Evolutionary conservation across 2,329 filamentous ascomycete genomes (phyloP).

Genomic region (Pseudogymnoascus sp.): DNA sequence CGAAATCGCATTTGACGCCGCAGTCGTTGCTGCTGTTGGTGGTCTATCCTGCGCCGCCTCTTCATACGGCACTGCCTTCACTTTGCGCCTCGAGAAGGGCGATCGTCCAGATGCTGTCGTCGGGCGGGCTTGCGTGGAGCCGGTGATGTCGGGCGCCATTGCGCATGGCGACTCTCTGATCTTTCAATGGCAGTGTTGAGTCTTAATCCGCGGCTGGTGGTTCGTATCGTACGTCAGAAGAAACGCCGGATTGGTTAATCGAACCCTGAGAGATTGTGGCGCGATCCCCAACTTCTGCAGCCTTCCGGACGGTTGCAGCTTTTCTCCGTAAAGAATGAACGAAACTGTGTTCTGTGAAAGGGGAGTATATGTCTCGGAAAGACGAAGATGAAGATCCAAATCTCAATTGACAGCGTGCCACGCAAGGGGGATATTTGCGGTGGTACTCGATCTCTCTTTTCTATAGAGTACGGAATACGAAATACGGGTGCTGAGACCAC

Average conservation of each 20-base stretch:
- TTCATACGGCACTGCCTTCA: slow-evolving; percentile 54
- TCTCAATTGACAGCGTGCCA: not conserved
- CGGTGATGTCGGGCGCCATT: slow-evolving; percentile 33
- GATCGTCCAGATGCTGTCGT: not conserved
- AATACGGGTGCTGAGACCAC: slow-evolving; percentile 5
- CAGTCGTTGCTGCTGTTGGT: slow-evolving; percentile 40
- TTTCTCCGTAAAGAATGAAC: not conserved
- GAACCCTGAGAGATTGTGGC: not conserved
- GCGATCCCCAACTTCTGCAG: not conserved
- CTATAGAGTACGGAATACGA: not conserved
- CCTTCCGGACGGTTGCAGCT: not conserved
- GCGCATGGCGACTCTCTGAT: not conserved
- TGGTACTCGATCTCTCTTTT: slow-evolving; percentile 7
- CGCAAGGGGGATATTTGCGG: not conserved
- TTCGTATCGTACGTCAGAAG: slow-evolving; percentile 5
- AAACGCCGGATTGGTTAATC: not conserved
- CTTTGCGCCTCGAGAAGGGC: slow-evolving; percentile 11
- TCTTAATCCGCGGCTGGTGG: not conserved
- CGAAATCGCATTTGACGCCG: slow-evolving; percentile 25
- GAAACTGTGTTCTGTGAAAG: not conserved
- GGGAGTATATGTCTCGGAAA: not conserved
- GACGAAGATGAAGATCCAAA: not conserved
- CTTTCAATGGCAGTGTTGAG: not conserved
- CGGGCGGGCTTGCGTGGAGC: slow-evolving; percentile 3
- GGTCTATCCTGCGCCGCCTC: slow-evolving; percentile 50